Conservation (phyloP, 495 filamentous ascomycete genomes). For the Xylaria scruposa region DNA sequence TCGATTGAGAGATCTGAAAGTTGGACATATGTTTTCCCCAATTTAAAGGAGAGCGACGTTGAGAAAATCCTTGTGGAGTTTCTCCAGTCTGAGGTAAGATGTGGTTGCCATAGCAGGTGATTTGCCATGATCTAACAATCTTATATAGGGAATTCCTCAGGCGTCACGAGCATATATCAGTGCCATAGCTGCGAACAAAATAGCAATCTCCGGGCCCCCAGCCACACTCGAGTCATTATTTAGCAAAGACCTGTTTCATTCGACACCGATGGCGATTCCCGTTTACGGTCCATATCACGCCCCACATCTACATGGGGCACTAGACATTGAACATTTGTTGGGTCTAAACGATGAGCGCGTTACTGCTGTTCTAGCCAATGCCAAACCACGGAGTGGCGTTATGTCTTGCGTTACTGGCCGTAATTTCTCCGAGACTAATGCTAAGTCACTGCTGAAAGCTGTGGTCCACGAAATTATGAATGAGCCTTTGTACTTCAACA, state of each 20-base stretch:
- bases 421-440: constrained; percentile 51
- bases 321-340: constrained; percentile 68
- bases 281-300: constrained; percentile 87
- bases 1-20: constrained; percentile 55
- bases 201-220: constrained; percentile 84
- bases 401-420: constrained; percentile 64
- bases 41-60: constrained; percentile 51
- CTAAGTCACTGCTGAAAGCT: constrained; percentile 56
- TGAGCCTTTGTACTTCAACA: constrained; percentile 63
- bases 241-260: constrained; percentile 56
- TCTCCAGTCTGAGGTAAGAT: constrained; percentile 55
- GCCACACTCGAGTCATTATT: constrained; percentile 64
- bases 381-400: constrained; percentile 60
- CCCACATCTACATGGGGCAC: constrained; percentile 67
- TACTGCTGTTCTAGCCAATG: constrained; percentile 48
- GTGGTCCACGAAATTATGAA: constrained; percentile 67
- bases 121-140: constrained; percentile 24
- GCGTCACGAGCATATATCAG: constrained; percentile 75
- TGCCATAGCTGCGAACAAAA: constrained; percentile 69
- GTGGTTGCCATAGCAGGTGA: neutral
- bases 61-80: constrained; percentile 57
- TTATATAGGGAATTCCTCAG: constrained; percentile 59
- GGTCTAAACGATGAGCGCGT: constrained; percentile 47
- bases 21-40: constrained; percentile 64
- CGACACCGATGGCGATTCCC: constrained; percentile 67